Base-by-base conservation (phyloP, 306 rosid species). In the Prunus kanzakura region DNA sequence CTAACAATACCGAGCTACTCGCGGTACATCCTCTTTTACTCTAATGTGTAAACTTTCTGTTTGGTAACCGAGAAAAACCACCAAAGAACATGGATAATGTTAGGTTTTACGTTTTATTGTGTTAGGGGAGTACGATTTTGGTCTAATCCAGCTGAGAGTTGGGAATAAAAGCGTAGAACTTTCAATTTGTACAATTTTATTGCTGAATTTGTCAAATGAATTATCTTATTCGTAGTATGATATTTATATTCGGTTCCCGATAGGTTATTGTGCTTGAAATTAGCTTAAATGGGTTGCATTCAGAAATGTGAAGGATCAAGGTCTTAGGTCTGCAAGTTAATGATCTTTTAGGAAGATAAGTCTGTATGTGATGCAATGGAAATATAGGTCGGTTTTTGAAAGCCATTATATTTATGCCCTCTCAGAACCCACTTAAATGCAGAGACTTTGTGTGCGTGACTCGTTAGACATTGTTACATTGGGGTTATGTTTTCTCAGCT, bases 1-100 rank as follows among this genome's bases (percentile, higher is more conserved):
- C 97, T 51, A 49, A 78, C 79, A 88, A 92, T 73, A 46, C 84
- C n/a, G 97, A 95, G 73, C 93, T 95, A 62, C 93, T 86, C 30
- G 78, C 86, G 81, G 97, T 89, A 65, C 35, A 50, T 80, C 77
- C 1, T 50, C 2, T 58, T 19, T 14, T 61, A 18, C 47, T 8
- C 14, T 25, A 38, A n/a, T 18, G 18, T 8, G 3, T 9, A 56
- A 55, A 56, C 60, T 29, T 62, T 74, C 65, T 35, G 47, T 64
- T 55, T 71, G 50, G 76, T n/a, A 75, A 8, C 46, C 13, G 61
- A 54, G 73, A 64, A 72, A 25, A 25, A 32, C 20, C 6, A 23
- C 0, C 6, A 25, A 15, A 47, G 76, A 27, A 66, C 1, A 9
- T 12, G 16, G 49, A 46, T 12, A 45, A 46, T 68, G 41, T 13